These are phyloP conservation scores for Hemisphaericaspora nanyangensis DNA, from an alignment of 805 yeast species.

Conservation along the genomic window DNA sequence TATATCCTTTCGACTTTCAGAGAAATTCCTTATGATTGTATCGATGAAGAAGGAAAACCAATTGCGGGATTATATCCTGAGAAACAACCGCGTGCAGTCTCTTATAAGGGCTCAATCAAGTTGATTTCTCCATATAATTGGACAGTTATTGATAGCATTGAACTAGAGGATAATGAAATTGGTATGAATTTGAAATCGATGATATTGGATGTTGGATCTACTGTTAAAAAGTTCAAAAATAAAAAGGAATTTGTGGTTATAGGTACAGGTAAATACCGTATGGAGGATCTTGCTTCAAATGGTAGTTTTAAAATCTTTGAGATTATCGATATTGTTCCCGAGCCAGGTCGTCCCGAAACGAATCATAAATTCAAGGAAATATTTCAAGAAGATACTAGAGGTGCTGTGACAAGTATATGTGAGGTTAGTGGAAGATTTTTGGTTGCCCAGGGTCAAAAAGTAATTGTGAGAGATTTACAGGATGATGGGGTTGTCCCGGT, in stretches of 20 bases:
- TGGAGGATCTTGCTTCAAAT: constrained; percentile 76
- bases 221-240: constrained; percentile 40
- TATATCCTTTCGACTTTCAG: constrained; percentile 59
- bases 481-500: constrained; percentile 91
- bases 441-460: constrained; percentile 82
- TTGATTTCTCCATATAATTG: constrained; percentile 72
- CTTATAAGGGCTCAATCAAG: constrained; percentile 58
- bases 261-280: constrained; percentile 74
- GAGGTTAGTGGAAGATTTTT: constrained; percentile 82
- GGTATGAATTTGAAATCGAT: constrained; percentile 55
- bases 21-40: constrained; percentile 56
- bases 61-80: constrained; percentile 53
- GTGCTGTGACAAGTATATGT: constrained; percentile 75
- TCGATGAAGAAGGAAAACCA: constrained; percentile 70
- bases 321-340: constrained; percentile 80
- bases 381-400: constrained; percentile 70
- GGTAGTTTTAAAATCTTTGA: constrained; percentile 78
- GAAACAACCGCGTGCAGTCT: constrained; percentile 47
- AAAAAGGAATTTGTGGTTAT: constrained; percentile 66
- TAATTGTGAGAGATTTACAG: constrained; percentile 75
- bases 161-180: constrained; percentile 64
- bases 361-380: constrained; percentile 72
- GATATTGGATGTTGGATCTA: constrained; percentile 43
- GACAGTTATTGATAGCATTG: constrained; percentile 69
- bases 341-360: constrained; percentile 81